Evolutionary conservation across 176 grass and related monocot species (phyloP).

Genomic region (Luzula sylvatica): DNA sequence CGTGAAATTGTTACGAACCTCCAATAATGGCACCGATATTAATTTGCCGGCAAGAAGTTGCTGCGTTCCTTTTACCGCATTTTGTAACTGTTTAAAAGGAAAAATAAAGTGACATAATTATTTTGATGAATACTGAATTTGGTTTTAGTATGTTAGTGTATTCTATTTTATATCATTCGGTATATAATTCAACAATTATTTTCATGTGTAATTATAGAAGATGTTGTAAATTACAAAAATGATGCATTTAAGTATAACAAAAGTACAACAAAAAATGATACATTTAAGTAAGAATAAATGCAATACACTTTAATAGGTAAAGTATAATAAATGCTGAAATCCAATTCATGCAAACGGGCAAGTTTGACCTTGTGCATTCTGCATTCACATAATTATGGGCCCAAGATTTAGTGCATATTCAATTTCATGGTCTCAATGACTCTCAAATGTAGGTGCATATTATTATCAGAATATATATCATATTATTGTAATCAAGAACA

Average conservation of each 20-base stretch:
- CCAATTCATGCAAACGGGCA: neutral
- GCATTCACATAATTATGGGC: too few relatives aligned
- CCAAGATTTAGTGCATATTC: neutral
- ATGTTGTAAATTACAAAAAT: too few relatives aligned
- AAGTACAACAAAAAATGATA: neutral
- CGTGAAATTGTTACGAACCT: conserved; percentile 35
- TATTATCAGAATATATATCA: too few relatives aligned
- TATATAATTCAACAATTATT: neutral
- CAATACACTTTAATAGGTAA: neutral
- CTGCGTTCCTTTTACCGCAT: neutral
- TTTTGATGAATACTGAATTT: neutral
- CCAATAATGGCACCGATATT: conserved; percentile 13
- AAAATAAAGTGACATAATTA: neutral
- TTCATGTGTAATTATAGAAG: too few relatives aligned
- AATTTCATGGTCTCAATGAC: neutral
- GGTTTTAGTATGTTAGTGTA: neutral
- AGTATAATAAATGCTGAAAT: neutral
- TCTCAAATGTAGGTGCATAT: too few relatives aligned
- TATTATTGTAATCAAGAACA: too few relatives aligned
- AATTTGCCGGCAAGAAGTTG: neutral
- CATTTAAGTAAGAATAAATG: neutral
- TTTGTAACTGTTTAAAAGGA: neutral
- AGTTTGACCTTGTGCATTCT: neutral
- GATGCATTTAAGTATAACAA: too few relatives aligned
- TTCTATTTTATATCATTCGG: neutral